phyloP scores from a whole-genome alignment of 2,329 filamentous ascomycete genomes.

The Aureobasidium vineae region DNA sequence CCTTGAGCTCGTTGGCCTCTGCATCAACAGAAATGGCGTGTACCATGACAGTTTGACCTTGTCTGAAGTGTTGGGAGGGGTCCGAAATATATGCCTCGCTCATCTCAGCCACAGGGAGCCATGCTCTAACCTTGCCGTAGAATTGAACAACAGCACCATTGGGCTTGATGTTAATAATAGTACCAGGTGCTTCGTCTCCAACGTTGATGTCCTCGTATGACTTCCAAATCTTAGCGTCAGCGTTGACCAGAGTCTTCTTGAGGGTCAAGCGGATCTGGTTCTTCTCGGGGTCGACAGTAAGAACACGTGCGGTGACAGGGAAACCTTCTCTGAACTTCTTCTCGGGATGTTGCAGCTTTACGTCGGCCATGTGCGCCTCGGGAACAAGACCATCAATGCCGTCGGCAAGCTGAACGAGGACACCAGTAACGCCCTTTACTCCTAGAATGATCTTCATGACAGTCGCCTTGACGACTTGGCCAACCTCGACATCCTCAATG shows the following conservation, averaged over 20 bases:
- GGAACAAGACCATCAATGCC: constrained; percentile 87
- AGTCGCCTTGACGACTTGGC: constrained; percentile 74
- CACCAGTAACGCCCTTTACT: constrained; percentile 71
- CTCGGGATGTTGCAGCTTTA: constrained; percentile 85
- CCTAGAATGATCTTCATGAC: constrained; percentile 83
- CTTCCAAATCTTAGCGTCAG: constrained; percentile 74
- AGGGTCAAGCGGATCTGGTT: constrained; percentile 81
- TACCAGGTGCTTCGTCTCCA: constrained; percentile 79
- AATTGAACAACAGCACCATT: constrained; percentile 89
- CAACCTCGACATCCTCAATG: constrained; percentile 84
- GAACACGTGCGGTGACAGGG: constrained; percentile 77
- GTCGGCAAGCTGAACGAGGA: constrained; percentile 81
- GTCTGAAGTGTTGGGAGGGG: constrained; percentile 81
- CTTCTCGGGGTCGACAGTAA: constrained; percentile 74
- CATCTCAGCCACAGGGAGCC: constrained; percentile 94
- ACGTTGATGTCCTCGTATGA: constrained; percentile 70
- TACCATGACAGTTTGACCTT: constrained; percentile 88
- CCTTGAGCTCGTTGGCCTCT: constrained; percentile 68
- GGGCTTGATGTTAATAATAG: constrained; percentile 74
- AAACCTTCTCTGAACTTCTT: constrained; percentile 91
- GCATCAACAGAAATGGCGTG: constrained; percentile 79
- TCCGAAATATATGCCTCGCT: constrained; percentile 94
- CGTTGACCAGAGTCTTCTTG: constrained; percentile 93
- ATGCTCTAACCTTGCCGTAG: constrained; percentile 78
- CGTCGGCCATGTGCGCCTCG: constrained; percentile 83